Conservation (phyloP, 1,284 basidiomycete genomes). For the Sphaerobolus stellatus region DNA sequence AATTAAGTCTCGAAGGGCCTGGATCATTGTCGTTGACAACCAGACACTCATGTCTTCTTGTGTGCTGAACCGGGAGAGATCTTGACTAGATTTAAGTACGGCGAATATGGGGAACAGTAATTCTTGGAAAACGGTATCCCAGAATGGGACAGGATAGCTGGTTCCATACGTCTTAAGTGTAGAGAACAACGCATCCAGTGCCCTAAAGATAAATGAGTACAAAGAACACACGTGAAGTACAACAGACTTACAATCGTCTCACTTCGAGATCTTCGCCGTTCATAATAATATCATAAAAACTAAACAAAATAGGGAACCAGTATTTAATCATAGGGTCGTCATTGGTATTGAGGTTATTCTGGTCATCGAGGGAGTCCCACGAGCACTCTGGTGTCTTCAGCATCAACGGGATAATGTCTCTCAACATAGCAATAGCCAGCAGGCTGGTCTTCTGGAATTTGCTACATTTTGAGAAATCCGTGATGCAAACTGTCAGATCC, state of each 20-base stretch:
- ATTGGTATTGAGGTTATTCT: slow-evolving; percentile 36
- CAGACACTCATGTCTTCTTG: slow-evolving; percentile 99
- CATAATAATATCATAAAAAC: slow-evolving; percentile 99
- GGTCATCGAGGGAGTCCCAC: slow-evolving; percentile 40
- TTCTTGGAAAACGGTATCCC: slow-evolving; percentile 97
- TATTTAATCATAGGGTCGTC: slow-evolving; percentile 91
- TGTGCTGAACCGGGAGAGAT: slow-evolving; percentile 89
- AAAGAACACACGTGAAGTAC: slow-evolving; percentile 11
- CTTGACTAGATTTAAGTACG: slow-evolving; percentile 87
- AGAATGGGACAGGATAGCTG: slow-evolving; percentile 90
- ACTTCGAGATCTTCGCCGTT: slow-evolving; percentile 99
- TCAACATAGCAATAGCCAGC: slow-evolving; percentile 95
- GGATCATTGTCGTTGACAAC: slow-evolving; percentile 99
- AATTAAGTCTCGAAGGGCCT: slow-evolving; percentile 93
- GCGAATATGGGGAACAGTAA: slow-evolving; percentile 98
- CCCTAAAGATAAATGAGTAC: slow-evolving; percentile 47
- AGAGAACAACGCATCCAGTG: slow-evolving; percentile 92
- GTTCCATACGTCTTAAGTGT: slow-evolving; percentile 91
- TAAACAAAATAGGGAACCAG: slow-evolving; percentile 96
- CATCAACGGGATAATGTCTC: slow-evolving; percentile 91
- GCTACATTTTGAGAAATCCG: slow-evolving; percentile 98
- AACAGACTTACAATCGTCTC: slow-evolving; percentile 74
- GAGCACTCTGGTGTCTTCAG: slow-evolving; percentile 81
- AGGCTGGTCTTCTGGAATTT: slow-evolving; percentile 98
- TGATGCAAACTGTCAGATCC: slow-evolving; percentile 95